Conservation (phyloP, 768 basidiomycete species). For the Tricholoma hemisulphureum region DNA sequence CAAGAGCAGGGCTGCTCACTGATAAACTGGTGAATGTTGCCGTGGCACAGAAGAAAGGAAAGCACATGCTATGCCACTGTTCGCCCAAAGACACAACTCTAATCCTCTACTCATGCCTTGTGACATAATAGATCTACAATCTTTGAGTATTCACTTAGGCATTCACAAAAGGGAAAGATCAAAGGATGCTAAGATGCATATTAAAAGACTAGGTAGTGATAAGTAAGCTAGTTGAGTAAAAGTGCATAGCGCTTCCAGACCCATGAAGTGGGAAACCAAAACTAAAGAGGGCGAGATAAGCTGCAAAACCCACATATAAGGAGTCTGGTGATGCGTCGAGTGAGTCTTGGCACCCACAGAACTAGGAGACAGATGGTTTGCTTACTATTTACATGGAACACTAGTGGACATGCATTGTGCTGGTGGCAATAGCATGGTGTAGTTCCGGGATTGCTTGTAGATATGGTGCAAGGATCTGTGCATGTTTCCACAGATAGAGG, state of each 20-base stretch:
- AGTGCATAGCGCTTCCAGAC: too few species aligned
- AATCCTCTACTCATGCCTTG: constrained; percentile 3
- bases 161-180: too few species aligned
- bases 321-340: not conserved
- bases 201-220: too few species aligned
- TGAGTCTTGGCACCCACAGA: not conserved
- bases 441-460: constrained; percentile 7
- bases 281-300: too few species aligned
- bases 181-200: too few species aligned
- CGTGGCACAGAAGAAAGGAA: not conserved
- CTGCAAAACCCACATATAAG: not conserved
- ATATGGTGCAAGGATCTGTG: constrained; percentile 13
- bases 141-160: too few species aligned
- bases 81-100: not conserved
- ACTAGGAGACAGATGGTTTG: too few species aligned
- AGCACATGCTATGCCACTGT: not conserved
- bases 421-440: not conserved
- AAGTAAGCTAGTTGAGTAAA: too few species aligned
- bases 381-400: not conserved
- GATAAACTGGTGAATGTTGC: not conserved
- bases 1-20: not conserved
- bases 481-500: constrained; percentile 8
- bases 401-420: not conserved
- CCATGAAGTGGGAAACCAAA: too few species aligned
- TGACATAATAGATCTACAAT: constrained; percentile 1